phyloP scores from a whole-genome alignment of 768 basidiomycete species.

The Gymnopilus junonius region DNA sequence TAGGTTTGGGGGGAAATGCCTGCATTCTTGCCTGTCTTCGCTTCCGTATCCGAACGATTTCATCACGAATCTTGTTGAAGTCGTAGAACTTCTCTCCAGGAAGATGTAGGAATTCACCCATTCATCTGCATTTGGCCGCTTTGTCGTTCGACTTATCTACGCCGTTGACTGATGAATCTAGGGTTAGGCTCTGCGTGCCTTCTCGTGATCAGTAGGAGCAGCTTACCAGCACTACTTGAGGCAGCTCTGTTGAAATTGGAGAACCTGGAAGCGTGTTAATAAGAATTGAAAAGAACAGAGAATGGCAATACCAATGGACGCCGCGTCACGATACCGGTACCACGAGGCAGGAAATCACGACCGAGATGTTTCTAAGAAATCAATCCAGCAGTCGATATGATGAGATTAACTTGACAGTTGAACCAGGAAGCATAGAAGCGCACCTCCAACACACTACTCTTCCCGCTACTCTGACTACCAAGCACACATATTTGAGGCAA shows the following conservation, averaged over 20 bases:
- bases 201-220: neutral
- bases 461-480: slow-evolving; percentile 91
- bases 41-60: slow-evolving; percentile 97
- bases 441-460: slow-evolving; percentile 93
- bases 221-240: slow-evolving; percentile 36
- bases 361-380: slow-evolving; percentile 85
- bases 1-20: slow-evolving; percentile 97
- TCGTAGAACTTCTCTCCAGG: slow-evolving; percentile 98
- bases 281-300: slow-evolving; percentile 1
- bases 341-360: slow-evolving; percentile 97
- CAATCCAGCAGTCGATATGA: slow-evolving; percentile 11
- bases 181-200: slow-evolving; percentile 23
- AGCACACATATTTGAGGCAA: slow-evolving; percentile 91
- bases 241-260: slow-evolving; percentile 92
- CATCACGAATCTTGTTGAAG: slow-evolving; percentile 95
- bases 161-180: slow-evolving; percentile 44
- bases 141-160: slow-evolving; percentile 63
- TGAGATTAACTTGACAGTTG: neutral
- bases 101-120: slow-evolving; percentile 98
- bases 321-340: slow-evolving; percentile 97
- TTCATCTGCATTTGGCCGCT: slow-evolving; percentile 87
- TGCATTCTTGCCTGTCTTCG: slow-evolving; percentile 98
- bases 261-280: slow-evolving; percentile 52
- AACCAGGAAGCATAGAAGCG: slow-evolving; percentile 18
- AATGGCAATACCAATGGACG: slow-evolving; percentile 80